Conservation (phyloP, 768 basidiomycete species). For the Favolaschia claudopus region DNA sequence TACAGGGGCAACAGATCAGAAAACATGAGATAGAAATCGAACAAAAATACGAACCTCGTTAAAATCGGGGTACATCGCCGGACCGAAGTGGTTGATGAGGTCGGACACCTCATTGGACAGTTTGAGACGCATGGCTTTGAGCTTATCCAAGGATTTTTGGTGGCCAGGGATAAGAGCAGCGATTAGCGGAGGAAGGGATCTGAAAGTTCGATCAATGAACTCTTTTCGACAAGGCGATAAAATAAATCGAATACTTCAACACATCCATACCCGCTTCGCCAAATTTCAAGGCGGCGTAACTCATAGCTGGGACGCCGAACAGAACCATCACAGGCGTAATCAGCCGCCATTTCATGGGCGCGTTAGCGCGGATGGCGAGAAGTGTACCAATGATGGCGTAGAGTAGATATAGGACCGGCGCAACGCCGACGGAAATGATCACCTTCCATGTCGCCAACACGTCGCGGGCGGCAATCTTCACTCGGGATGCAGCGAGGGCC, state of each 20-base stretch:
- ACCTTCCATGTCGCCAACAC: slow-evolving; percentile 99
- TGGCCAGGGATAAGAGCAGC: slow-evolving; percentile 91
- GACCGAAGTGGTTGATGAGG: slow-evolving; percentile 88
- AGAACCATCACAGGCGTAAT: slow-evolving; percentile 83
- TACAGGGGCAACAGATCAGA: slow-evolving; percentile 35
- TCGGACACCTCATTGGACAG: slow-evolving; percentile 87
- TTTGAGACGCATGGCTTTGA: slow-evolving; percentile 75
- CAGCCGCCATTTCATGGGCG: slow-evolving; percentile 68
- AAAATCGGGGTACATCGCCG: slow-evolving; percentile 87
- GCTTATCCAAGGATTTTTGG: slow-evolving; percentile 76
- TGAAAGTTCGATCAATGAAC: neutral
- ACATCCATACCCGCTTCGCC: slow-evolving; percentile 99
- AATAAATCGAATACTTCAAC: slow-evolving; percentile 40
- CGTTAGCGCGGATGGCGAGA: slow-evolving; percentile 71
- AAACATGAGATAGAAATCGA: slow-evolving; percentile 12
- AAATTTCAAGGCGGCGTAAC: slow-evolving; percentile 93
- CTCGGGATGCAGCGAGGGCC: slow-evolving; percentile 93
- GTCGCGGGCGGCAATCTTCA: slow-evolving; percentile 95
- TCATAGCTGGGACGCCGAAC: slow-evolving; percentile 82
- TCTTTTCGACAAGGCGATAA: neutral
- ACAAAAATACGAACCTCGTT: slow-evolving; percentile 61
- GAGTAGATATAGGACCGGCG: slow-evolving; percentile 83
- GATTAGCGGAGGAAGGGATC: slow-evolving; percentile 87
- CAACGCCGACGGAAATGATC: slow-evolving; percentile 89
- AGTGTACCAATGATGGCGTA: slow-evolving; percentile 84